Percentiles rank a stretch among this genome's conserved stretches.
Conservation (phyloP, 371 early-diverging fungal species). For the Mortierella sp. region DNA sequence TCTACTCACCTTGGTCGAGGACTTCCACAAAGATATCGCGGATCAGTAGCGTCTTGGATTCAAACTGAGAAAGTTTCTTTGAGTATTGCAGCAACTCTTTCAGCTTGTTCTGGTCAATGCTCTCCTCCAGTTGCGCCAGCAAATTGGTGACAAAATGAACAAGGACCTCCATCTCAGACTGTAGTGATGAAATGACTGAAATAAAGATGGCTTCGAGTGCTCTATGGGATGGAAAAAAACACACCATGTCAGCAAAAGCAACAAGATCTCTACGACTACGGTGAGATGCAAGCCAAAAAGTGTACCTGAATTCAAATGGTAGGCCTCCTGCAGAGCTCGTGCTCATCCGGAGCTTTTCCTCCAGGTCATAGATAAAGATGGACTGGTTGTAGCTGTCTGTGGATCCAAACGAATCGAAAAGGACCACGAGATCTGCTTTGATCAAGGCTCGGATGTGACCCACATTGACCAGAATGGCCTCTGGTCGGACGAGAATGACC, state of each 20-base stretch:
- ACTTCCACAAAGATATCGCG: constrained; percentile 82
- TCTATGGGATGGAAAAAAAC: constrained; percentile 37
- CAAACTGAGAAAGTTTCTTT: constrained; percentile 80
- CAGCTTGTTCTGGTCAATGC: constrained; percentile 77
- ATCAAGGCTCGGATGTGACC: constrained; percentile 83
- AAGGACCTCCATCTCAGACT: constrained; percentile 78
- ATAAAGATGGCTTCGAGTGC: constrained; percentile 88
- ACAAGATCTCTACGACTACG: too few relatives aligned
- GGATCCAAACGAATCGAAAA: constrained; percentile 79
- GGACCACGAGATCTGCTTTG: constrained; percentile 81
- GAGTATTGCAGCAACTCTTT: constrained; percentile 80
- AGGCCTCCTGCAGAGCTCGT: constrained; percentile 60
- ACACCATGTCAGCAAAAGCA: too few relatives aligned
- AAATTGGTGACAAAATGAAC: constrained; percentile 72
- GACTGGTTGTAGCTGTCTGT: constrained; percentile 76
- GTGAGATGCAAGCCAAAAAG: not conserved
- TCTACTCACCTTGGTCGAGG: constrained; percentile 75
- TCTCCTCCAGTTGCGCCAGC: constrained; percentile 76
- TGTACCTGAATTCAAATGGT: constrained; percentile 79
- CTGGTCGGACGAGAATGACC: constrained; percentile 84
- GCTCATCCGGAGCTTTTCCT: constrained; percentile 71
- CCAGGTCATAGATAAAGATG: constrained; percentile 82
- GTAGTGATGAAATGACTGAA: constrained; percentile 74
- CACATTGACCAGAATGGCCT: constrained; percentile 86
- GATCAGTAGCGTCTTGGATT: constrained; percentile 77